Evolutionary conservation across 2,329 filamentous ascomycete genomes (phyloP).

Genomic region (Dothistroma septosporum): DNA sequence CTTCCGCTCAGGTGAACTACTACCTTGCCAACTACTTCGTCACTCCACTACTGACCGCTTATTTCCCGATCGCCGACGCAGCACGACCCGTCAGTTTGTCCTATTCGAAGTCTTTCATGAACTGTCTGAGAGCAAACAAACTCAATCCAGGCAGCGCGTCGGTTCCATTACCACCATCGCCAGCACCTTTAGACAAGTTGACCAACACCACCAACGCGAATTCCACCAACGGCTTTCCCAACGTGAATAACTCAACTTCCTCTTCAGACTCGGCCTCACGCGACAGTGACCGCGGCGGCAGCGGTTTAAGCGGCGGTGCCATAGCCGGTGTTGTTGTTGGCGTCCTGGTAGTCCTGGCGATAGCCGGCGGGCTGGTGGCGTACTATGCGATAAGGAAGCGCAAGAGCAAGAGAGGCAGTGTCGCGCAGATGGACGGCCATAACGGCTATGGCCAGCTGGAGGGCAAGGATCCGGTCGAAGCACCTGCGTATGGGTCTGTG

Average conservation of each 20-base stretch:
- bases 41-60: too few species aligned
- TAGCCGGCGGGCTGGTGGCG: not conserved
- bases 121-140: conserved; percentile 9
- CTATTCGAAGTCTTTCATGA: conserved; percentile 11
- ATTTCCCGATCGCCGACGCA: too few species aligned
- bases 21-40: too few species aligned
- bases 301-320: too few species aligned
- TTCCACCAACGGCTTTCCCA: not conserved
- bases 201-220: not conserved
- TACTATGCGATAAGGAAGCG: not conserved
- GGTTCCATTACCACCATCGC: not conserved
- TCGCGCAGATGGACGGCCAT: not conserved
- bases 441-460: conserved; percentile 2
- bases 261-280: too few species aligned
- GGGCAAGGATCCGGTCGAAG: conserved; percentile 7
- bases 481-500: not conserved
- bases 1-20: too few species aligned
- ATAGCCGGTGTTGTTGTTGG: not conserved
- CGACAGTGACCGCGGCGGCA: too few species aligned
- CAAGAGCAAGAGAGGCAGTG: not conserved
- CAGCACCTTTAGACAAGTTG: not conserved
- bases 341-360: not conserved
- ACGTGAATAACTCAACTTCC: not conserved
- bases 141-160: conserved; percentile 9
- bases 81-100: conserved; percentile 4